Conservation (phyloP, 1,284 basidiomycete species). For the Phylloboletellus chloephorus region DNA sequence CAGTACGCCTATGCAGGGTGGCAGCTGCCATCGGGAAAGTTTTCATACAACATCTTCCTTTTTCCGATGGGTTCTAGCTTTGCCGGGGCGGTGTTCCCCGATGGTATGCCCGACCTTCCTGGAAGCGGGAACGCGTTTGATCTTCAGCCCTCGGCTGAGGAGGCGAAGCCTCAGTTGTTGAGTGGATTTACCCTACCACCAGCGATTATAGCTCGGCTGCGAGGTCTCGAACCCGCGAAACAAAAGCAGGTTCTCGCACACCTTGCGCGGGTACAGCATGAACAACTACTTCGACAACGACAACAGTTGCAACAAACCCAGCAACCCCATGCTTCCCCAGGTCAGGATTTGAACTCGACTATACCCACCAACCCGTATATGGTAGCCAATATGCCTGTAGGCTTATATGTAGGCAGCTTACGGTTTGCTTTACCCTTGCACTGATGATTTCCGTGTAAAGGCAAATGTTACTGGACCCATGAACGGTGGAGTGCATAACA, state of each 20-base stretch:
- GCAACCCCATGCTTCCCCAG: slow-evolving; percentile 12
- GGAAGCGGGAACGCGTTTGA: slow-evolving; percentile 19
- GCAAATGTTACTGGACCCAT: slow-evolving; percentile 8
- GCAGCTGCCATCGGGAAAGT: slow-evolving; percentile 40
- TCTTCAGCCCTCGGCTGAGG: slow-evolving; percentile 17
- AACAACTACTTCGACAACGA: slow-evolving; percentile 26
- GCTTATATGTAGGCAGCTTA: slow-evolving; percentile 17
- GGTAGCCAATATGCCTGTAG: slow-evolving; percentile 12
- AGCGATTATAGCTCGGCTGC: slow-evolving; percentile 19
- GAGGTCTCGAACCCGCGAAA: slow-evolving; percentile 24
- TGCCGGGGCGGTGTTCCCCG: slow-evolving; percentile 51
- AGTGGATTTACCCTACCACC: slow-evolving; percentile 10
- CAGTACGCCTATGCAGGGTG: slow-evolving; percentile 58
- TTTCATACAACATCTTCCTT: slow-evolving; percentile 47
- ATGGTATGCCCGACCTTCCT: slow-evolving; percentile 51
- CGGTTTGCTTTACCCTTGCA: not conserved
- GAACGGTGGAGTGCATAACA: slow-evolving; percentile 11
- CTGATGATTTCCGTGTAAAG: slow-evolving; percentile 15
- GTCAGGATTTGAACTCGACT: slow-evolving; percentile 15
- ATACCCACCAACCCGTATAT: slow-evolving; percentile 13
- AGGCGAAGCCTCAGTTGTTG: slow-evolving; percentile 10
- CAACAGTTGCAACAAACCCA: slow-evolving; percentile 31
- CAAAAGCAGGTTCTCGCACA: slow-evolving; percentile 18
- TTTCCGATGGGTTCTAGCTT: slow-evolving; percentile 39
- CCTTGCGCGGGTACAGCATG: slow-evolving; percentile 20